Base-by-base conservation (phyloP, 495 filamentous ascomycete genomes). In the Talaromyces liani region DNA sequence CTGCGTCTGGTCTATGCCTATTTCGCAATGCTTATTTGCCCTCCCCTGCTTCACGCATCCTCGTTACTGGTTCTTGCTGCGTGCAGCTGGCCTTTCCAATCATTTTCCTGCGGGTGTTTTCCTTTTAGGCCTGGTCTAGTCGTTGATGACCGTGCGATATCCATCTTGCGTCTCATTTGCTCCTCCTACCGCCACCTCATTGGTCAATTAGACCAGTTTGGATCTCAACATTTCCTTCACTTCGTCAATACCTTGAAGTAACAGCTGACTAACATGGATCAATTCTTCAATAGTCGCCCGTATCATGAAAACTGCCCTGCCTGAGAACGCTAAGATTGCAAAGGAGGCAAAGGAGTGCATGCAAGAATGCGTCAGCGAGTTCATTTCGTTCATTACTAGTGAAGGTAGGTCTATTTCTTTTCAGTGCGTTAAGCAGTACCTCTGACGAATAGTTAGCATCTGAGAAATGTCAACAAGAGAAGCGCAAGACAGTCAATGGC, bases 301-400 rank as follows among this genome's bases (percentile, higher is more conserved):
- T 56, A 98, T 98, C 73, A 98, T 98, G 94, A 98, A 98, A 75
- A 87, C 88, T 61, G 94, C 94, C 3, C 80, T 98, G 25, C 94
- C 94, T 16, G 95, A 98, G 66, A 98, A 98, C 74, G 94, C 94
- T 62, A 98, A 98, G 82, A 98, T 98, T 66, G 94, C 94, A 49
- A 98, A 98, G 71, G 94, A 98, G 75, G 94, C 94, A 34, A 98
- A 98, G 75, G 94, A 98, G 73, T 98, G 94, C 78, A 98, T 98
- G 94, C 94, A 98, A 75, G 94, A 98, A 79, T 98, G 94, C 71
- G 94, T 98, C 65, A 97, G 93, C 88, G 94, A 98, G 83, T 98
- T 98, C 77, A 98, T 98, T 81, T 97, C 93, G 18, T 98, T 98
- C 81, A 98, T 98, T 76, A 98, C 94, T 29, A 97, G 93, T 74